A percentile compares a stretch with the other conserved stretches of the same genome.
Evolutionary conservation across 1,139 yeast species (phyloP).

Genomic region (Lodderomyces orthopsilosis): DNA sequence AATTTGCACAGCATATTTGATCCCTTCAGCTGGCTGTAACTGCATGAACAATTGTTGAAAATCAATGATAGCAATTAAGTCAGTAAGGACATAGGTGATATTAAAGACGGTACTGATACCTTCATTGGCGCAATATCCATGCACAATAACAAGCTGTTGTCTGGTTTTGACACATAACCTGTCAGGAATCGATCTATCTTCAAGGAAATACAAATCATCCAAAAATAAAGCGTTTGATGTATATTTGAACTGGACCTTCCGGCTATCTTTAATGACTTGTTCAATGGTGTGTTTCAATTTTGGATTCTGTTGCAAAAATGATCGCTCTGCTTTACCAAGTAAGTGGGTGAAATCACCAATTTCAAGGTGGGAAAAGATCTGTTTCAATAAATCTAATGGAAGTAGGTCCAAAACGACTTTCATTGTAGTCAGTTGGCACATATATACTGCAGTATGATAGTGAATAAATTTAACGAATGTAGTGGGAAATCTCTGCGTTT

Average conservation of each 20-base stretch:
- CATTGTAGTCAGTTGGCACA: neutral
- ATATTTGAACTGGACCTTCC: neutral
- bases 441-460: too few species aligned
- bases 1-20: neutral
- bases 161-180: neutral
- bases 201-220: neutral
- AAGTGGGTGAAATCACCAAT: neutral
- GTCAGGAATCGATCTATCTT: neutral
- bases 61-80: neutral
- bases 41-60: neutral
- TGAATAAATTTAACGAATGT: too few species aligned
- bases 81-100: neutral
- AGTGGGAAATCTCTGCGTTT: too few species aligned
- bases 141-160: neutral
- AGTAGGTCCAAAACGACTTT: neutral
- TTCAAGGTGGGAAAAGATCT: neutral
- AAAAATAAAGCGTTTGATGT: neutral
- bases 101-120: neutral
- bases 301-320: neutral
- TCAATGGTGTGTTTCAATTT: neutral
- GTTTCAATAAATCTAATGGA: neutral
- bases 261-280: neutral
- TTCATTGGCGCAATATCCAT: neutral
- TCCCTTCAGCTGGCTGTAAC: neutral
- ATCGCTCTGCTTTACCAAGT: neutral